These are phyloP conservation scores for Kazachstania bromeliacearum DNA, from an alignment of 805 yeast species.

Conservation along the genomic window DNA sequence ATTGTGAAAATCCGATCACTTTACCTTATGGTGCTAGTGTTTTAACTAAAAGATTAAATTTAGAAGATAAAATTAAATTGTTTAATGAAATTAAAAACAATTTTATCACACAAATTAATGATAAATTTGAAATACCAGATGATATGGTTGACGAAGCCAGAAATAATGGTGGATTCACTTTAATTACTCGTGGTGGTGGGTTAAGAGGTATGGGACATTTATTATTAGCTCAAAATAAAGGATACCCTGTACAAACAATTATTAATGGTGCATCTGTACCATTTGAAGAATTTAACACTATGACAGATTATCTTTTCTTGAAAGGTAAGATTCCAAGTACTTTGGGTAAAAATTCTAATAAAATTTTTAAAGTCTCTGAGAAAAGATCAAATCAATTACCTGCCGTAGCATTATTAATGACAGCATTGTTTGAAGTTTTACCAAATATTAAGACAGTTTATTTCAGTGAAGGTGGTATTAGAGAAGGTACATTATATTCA, in stretches of 20 bases:
- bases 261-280: slow-evolving; percentile 61
- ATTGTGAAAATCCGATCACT: slow-evolving; percentile 50
- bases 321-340: slow-evolving; percentile 39
- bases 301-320: slow-evolving; percentile 43
- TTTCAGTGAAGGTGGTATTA: slow-evolving; percentile 68
- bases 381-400: slow-evolving; percentile 60
- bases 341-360: slow-evolving; percentile 27
- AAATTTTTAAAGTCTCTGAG: slow-evolving; percentile 56
- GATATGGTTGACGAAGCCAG: slow-evolving; percentile 42
- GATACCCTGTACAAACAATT: slow-evolving; percentile 60
- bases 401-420: slow-evolving; percentile 53
- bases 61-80: slow-evolving; percentile 41
- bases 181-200: slow-evolving; percentile 70
- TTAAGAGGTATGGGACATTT: slow-evolving; percentile 61
- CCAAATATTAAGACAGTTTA: slow-evolving; percentile 54
- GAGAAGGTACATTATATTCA: slow-evolving; percentile 66
- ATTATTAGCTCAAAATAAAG: slow-evolving; percentile 40
- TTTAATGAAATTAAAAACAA: slow-evolving; percentile 42
- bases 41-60: slow-evolving; percentile 43
- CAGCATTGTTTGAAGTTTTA: slow-evolving; percentile 52
- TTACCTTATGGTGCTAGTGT: slow-evolving; percentile 72
- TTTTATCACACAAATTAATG: slow-evolving; percentile 42
- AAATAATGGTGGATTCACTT: slow-evolving; percentile 48
- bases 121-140: slow-evolving; percentile 43
- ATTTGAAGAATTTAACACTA: slow-evolving; percentile 39